These are phyloP conservation scores for Pythium graminicola DNA, from an alignment of 352 stramenopile species.

Conservation along the genomic window DNA sequence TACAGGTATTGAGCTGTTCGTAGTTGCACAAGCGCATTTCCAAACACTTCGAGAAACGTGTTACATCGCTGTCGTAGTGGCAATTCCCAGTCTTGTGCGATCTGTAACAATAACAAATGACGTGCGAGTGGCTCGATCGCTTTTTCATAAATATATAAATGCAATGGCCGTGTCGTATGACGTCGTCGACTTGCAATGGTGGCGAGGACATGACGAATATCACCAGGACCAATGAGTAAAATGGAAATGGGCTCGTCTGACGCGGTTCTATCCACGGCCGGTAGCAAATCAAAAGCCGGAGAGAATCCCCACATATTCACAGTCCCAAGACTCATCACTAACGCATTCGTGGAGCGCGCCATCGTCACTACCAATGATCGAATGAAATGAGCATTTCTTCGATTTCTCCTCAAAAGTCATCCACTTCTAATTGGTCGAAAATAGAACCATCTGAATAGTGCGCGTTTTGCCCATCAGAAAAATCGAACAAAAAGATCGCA, in stretches of 20 bases:
- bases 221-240: constrained; percentile 57
- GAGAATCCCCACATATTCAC: constrained; percentile 87
- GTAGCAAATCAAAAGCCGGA: constrained; percentile 55
- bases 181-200: constrained; percentile 44
- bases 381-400: no score
- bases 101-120: constrained; percentile 84
- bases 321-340: constrained; percentile 74
- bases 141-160: constrained; percentile 90
- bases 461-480: constrained; percentile 7
- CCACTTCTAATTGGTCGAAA: not conserved
- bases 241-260: constrained; percentile 40
- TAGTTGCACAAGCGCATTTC: constrained; percentile 87
- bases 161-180: constrained; percentile 34
- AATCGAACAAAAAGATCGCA: constrained; percentile 3
- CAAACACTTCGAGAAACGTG: constrained; percentile 91
- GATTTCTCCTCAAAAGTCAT: not conserved
- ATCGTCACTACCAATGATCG: no score
- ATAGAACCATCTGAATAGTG: not conserved
- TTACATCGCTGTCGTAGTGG: constrained; percentile 87
- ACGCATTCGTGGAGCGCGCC: constrained; percentile 42
- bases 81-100: constrained; percentile 82
- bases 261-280: constrained; percentile 4
- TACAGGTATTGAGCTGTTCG: constrained; percentile 83
- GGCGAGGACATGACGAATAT: constrained; percentile 70
- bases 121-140: constrained; percentile 81